These are phyloP conservation scores for Suillus variegatus DNA, from an alignment of 768 basidiomycete species.

Conservation along the genomic window DNA sequence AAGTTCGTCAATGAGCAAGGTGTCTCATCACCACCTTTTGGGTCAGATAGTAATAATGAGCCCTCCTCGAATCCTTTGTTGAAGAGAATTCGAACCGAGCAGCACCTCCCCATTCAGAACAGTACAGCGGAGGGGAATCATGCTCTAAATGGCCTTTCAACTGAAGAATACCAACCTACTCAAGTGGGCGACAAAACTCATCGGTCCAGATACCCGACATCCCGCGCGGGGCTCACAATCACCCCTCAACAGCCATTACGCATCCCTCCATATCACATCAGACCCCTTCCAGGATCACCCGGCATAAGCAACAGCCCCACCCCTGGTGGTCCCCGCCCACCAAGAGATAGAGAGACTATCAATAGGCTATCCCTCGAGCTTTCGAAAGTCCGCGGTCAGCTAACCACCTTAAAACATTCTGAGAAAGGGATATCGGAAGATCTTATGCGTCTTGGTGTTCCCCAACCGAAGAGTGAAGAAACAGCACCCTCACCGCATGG, in stretches of 20 bases:
- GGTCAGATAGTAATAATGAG: background rate
- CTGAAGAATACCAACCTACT: background rate
- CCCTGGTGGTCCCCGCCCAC: background rate
- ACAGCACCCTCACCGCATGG: background rate
- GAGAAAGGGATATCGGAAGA: conserved; percentile 27
- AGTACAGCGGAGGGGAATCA: background rate
- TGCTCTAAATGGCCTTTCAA: background rate
- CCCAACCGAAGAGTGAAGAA: background rate
- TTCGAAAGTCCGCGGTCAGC: conserved; percentile 25
- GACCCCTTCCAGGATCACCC: background rate
- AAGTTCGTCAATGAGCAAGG: background rate
- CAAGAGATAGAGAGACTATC: conserved; percentile 7
- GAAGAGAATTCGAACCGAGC: conserved; percentile 5
- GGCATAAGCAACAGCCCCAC: background rate
- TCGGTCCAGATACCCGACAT: background rate
- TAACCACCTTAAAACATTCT: conserved; percentile 22
- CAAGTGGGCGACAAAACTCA: background rate
- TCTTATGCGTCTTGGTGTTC: conserved; percentile 20
- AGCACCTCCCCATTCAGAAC: background rate
- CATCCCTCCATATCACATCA: background rate
- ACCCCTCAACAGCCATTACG: background rate
- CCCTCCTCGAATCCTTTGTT: background rate
- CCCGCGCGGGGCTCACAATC: too few relatives aligned
- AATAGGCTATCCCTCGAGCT: conserved; percentile 27
- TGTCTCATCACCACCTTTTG: background rate